phyloP scores from a whole-genome alignment of 202 grass and related monocot genomes.

The Bolboschoenoplectus hybrid region DNA sequence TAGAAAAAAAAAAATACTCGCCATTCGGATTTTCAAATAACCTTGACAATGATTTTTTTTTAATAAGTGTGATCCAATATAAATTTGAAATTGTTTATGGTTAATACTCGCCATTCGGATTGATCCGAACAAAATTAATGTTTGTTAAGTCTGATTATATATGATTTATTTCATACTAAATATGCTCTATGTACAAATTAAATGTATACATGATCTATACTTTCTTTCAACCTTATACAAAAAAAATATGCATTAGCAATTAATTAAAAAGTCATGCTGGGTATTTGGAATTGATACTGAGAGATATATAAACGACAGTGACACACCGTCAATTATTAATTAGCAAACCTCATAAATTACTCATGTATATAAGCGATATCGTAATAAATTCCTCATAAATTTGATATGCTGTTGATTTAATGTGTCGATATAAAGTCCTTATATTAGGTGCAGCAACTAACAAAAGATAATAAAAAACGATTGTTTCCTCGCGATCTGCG shows the following conservation, averaged over 20 bases:
- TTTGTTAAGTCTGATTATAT: neutral
- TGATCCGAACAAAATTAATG: neutral
- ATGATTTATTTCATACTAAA: neutral
- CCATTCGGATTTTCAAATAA: too few relatives aligned
- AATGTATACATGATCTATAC: neutral
- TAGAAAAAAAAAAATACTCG: too few relatives aligned
- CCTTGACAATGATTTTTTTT: too few relatives aligned
- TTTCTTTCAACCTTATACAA: neutral
- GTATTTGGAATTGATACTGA: neutral
- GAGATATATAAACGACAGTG: neutral
- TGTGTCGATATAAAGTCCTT: neutral
- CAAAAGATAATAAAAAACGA: conserved; percentile 13
- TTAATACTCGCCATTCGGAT: too few relatives aligned
- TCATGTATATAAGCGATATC: neutral
- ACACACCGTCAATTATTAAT: neutral
- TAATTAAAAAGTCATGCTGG: neutral
- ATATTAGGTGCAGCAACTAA: conserved; percentile 11
- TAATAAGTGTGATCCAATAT: neutral
- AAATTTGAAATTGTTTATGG: neutral
- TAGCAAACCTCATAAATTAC: neutral
- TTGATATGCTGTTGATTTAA: neutral
- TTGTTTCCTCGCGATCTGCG: neutral
- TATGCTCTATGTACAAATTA: neutral
- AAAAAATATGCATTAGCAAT: neutral
- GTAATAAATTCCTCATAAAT: conserved; percentile 1